These are phyloP conservation scores for Tylopilus sp. DNA, from an alignment of 768 basidiomycete species.

Conservation along the genomic window DNA sequence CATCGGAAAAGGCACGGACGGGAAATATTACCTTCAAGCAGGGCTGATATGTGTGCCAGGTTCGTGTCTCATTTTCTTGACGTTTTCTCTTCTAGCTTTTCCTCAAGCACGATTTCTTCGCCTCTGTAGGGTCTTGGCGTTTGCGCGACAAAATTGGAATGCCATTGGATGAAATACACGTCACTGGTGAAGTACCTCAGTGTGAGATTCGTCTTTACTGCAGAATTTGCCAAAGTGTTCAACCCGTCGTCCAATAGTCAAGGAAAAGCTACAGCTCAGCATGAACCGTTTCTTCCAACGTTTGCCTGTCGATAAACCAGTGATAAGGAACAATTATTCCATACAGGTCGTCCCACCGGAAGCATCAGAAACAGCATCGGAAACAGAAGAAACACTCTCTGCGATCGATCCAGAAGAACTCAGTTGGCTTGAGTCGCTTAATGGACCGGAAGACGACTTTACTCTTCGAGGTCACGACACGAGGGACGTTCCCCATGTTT, in stretches of 20 bases:
- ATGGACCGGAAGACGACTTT: conserved; percentile 53
- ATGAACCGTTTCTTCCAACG: conserved; percentile 72
- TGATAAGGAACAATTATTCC: conserved; percentile 68
- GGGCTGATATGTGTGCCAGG: conserved; percentile 70
- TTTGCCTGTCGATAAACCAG: conserved; percentile 64
- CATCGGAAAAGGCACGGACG: conserved; percentile 51
- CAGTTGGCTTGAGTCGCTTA: conserved; percentile 54
- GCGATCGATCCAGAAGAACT: conserved; percentile 64
- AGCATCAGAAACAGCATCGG: not conserved
- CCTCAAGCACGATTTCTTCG: not conserved
- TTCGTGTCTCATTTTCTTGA: conserved; percentile 24
- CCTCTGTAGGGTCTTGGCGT: conserved; percentile 65
- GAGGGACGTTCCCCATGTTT: conserved; percentile 13
- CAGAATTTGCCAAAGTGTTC: not conserved
- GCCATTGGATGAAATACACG: conserved; percentile 68
- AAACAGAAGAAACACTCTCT: conserved; percentile 11
- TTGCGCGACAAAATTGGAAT: conserved; percentile 76
- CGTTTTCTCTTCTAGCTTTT: not conserved
- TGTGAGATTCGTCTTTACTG: conserved; percentile 42
- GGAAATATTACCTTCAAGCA: conserved; percentile 72
- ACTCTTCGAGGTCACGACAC: conserved; percentile 20
- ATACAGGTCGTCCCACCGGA: conserved; percentile 36
- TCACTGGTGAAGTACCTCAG: conserved; percentile 62
- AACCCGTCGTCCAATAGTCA: conserved; percentile 38
- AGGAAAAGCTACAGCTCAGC: conserved; percentile 59